Evolutionary conservation across 495 filamentous ascomycete genomes (phyloP), one percentile per base, ranked within the genome.

Genomic region (Aspergillus indologenus): DNA sequence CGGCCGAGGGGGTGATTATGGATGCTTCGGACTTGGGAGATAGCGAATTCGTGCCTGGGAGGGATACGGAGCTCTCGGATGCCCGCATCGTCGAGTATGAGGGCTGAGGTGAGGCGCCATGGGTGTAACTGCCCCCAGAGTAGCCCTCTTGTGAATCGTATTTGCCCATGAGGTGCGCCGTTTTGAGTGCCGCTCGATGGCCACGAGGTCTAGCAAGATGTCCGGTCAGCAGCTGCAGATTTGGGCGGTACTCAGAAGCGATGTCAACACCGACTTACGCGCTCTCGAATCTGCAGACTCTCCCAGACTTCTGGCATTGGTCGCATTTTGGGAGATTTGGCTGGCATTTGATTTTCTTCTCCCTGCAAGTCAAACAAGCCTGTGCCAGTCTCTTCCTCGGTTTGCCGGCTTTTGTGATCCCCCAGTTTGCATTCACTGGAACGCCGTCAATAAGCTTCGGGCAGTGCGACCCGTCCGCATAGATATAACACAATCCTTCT

Each of bases 331-430:
- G 88, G 56, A 85, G 84, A 61, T 90, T 91, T 7, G 91, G 92
- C 58, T 96, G 91, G 64, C 92, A 96, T 70, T 94, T 96, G 76
- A 96, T 94, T 79, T 96, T 96, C 84, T 96, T 96, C 72, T 96
- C 91, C 26, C 92, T 84, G 69, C 92, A 96, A 11, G 90, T 92
- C 52, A 93, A 79, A 66, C 92, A 96, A 17, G 92, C 92, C 61
- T 94, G 90, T 29, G 91, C 91, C 17, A 96, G 78, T 47, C 92
- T 81, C 71, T 96, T 96, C 61, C 92, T 83, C 31, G 92, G 90
- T 70, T 93, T 96, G 11, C 91, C 91, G 3, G 91, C 92, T 69
- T 96, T 96, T 21, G 92, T 96, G 22, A 95, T 83, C 1, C 92
- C 91, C 92, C 92, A 96, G 60, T 90, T 87, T 1, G 91, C 89